Percentiles rank a stretch among this genome's conserved stretches.
Evolutionary conservation across 768 basidiomycete genomes (phyloP).

Genomic region (Lactarius indigo): DNA sequence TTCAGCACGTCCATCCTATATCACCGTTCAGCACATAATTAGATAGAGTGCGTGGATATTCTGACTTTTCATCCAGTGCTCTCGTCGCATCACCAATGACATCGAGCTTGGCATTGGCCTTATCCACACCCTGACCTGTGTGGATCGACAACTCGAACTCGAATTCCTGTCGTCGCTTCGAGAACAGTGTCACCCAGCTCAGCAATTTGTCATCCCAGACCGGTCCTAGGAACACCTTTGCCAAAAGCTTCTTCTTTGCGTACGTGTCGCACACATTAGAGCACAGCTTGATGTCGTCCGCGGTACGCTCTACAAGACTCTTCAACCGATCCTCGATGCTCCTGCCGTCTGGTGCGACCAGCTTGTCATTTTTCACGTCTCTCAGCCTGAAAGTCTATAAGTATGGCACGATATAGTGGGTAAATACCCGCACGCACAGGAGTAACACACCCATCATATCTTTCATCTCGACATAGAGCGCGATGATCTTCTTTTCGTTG

Average conservation of each 20-base stretch:
- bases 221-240: slow-evolving; percentile 31
- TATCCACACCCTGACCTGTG: slow-evolving; percentile 24
- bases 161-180: slow-evolving; percentile 29
- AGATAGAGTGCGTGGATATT: background rate
- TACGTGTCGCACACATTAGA: slow-evolving; percentile 36
- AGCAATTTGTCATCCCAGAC: slow-evolving; percentile 32
- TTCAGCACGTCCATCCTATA: slow-evolving; percentile 23
- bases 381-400: slow-evolving; percentile 29
- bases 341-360: slow-evolving; percentile 33
- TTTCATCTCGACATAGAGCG: slow-evolving; percentile 48
- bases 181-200: slow-evolving; percentile 29
- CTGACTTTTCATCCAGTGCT: slow-evolving; percentile 26
- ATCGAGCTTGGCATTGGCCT: slow-evolving; percentile 21
- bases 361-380: slow-evolving; percentile 31
- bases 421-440: slow-evolving; percentile 1
- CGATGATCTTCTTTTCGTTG: slow-evolving; percentile 48
- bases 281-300: slow-evolving; percentile 34
- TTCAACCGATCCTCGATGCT: slow-evolving; percentile 36
- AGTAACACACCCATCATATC: slow-evolving; percentile 39
- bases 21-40: background rate
- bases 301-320: slow-evolving; percentile 29
- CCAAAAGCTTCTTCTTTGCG: slow-evolving; percentile 31
- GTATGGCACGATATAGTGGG: background rate
- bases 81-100: slow-evolving; percentile 1
- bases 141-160: slow-evolving; percentile 33